Base-by-base conservation (phyloP, 768 basidiomycete species). In the Calocera viscosa region DNA sequence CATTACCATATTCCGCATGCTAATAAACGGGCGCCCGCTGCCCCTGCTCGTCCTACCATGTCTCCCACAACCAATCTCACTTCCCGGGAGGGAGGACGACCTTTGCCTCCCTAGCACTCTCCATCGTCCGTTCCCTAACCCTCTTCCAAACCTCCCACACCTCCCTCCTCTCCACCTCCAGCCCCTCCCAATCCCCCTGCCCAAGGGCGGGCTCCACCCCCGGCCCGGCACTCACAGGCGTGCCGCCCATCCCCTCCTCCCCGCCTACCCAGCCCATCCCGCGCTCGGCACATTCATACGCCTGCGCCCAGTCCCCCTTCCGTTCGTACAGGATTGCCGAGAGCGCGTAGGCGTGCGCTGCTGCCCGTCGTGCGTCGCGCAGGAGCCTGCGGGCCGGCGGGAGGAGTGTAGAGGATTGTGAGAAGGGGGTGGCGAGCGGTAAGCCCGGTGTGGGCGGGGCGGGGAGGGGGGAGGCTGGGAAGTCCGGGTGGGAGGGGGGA, bases 291-390 rank as follows among this genome's bases (percentile, higher is more conserved):
- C 53, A 60, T 2, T 60, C 53, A 19, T 60, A 60, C 53, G 53
- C 53, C 7, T 19, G 11, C 8, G 30, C 26, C 14, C 11, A 60
- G 8, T 73, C n/a, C 69, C 69, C 30, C 67, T 66, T 53, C 74
- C 68, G 70, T 71, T 89, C 86, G n/a, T 80, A 78, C 8, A 91
- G 76, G 41, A 89, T 76, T 14, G 89, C 89, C 74, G 86, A 78
- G 68, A 90, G 76, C 72, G 84, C 86, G 87, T 88, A 90, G 3
- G 88, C 83, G 74, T 89, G 86, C 0, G 86, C 85, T 17, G 88
- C 85, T 30, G 86, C 84, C 49, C 87, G 79, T 17, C 86, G 82
- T 19, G 89, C 82, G 72, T 90, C 87, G 32, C 86, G 83, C 65
- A 90, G 79, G 17, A 90, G 76, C 64, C 78, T 78, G 49, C 72